These are phyloP conservation scores for Leccinum solheimii DNA, from an alignment of 1,284 basidiomycete species.

Conservation along the genomic window DNA sequence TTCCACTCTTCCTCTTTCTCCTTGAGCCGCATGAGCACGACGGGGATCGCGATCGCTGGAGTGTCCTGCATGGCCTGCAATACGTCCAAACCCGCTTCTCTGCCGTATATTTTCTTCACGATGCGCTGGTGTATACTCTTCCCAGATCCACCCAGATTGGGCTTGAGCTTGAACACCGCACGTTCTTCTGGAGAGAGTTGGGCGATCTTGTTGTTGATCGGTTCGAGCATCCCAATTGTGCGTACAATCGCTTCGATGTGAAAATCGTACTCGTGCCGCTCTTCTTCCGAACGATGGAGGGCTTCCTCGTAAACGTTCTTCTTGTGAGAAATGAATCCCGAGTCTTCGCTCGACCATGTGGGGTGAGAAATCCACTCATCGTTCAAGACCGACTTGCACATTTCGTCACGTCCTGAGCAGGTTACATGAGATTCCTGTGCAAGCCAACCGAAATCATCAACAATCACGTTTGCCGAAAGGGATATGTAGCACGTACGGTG, in stretches of 20 bases:
- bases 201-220: conserved; percentile 87
- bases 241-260: conserved; percentile 97
- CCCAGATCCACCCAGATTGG: conserved; percentile 86
- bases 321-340: conserved; percentile 87
- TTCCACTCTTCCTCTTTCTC: conserved; percentile 99
- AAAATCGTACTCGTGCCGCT: conserved; percentile 98
- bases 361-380: conserved; percentile 98
- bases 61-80: conserved; percentile 91
- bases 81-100: conserved; percentile 85
- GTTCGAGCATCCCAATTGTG: conserved; percentile 91
- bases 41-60: conserved; percentile 90
- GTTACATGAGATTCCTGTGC: conserved; percentile 80
- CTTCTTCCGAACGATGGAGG: conserved; percentile 96
- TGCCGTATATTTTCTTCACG: conserved; percentile 96
- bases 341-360: conserved; percentile 92
- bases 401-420: conserved; percentile 94
- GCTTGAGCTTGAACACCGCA: conserved; percentile 83
- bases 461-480: not conserved
- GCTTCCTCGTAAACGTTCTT: conserved; percentile 98
- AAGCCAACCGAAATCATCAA: conserved; percentile 13
- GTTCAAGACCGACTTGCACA: conserved; percentile 96
- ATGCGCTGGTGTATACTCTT: conserved; percentile 94
- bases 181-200: conserved; percentile 84
- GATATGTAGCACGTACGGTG: conserved; percentile 49
- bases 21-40: conserved; percentile 90